phyloP scores from a whole-genome alignment of 345 rosid genomes.

The Citrus reticulata region DNA sequence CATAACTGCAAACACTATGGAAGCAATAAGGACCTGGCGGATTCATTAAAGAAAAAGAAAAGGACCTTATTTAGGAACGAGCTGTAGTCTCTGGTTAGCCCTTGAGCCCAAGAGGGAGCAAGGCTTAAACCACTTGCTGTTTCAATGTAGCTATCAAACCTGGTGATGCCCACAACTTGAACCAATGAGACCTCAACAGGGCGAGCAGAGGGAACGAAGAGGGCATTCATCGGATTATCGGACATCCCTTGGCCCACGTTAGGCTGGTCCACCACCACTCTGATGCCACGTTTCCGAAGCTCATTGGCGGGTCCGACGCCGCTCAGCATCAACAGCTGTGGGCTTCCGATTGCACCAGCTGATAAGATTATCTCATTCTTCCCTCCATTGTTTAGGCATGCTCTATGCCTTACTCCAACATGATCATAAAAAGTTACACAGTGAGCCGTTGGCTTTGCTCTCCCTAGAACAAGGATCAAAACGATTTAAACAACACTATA shows the following conservation, averaged over 20 bases:
- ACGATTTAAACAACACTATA: neutral
- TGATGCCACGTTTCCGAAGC: constrained; percentile 41
- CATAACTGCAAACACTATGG: neutral
- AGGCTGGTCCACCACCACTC: constrained; percentile 53
- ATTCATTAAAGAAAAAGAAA: too few relatives aligned
- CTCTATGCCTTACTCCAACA: constrained; percentile 44
- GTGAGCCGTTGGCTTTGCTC: constrained; percentile 49
- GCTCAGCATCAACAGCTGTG: constrained; percentile 75
- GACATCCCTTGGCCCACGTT: constrained; percentile 83
- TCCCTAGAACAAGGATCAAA: constrained; percentile 11
- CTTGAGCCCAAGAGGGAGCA: constrained; percentile 38
- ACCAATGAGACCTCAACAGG: constrained; percentile 61
- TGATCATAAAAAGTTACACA: constrained; percentile 63
- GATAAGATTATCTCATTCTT: constrained; percentile 65
- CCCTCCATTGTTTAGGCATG: constrained; percentile 23
- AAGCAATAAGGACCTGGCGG: constrained; percentile 26
- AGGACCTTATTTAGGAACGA: constrained; percentile 43
- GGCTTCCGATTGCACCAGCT: constrained; percentile 87
- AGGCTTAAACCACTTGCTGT: constrained; percentile 55
- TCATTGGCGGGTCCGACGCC: constrained; percentile 63
- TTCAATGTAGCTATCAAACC: constrained; percentile 48
- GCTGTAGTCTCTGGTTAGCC: constrained; percentile 25
- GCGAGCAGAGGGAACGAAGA: constrained; percentile 53
- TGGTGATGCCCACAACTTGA: constrained; percentile 66
- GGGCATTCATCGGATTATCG: constrained; percentile 74